Evolutionary conservation across 495 filamentous ascomycete species (phyloP).

Genomic region (Parathielavia appendiculata): DNA sequence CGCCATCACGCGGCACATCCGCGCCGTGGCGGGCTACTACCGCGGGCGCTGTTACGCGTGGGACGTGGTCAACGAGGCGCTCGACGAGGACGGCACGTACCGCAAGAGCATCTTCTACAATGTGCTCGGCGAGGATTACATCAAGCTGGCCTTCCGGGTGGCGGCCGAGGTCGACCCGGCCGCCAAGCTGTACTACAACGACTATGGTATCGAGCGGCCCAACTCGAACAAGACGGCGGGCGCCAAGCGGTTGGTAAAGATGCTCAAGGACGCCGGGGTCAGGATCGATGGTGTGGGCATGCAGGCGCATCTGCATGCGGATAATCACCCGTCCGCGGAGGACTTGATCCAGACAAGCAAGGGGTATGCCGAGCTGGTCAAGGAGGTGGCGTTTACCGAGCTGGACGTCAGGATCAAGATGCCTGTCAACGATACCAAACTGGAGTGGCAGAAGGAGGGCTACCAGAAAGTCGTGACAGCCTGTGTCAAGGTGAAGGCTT

Average conservation of each 20-base stretch:
- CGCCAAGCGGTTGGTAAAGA: conserved; percentile 49
- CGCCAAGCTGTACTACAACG: conserved; percentile 62
- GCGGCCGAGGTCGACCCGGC: conserved; percentile 47
- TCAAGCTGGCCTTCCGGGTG: conserved; percentile 50
- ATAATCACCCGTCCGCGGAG: conserved; percentile 43
- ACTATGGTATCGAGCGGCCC: conserved; percentile 59
- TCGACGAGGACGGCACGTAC: conserved; percentile 58
- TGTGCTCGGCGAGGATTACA: conserved; percentile 51
- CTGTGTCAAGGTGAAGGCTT: conserved; percentile 53
- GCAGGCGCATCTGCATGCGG: conserved; percentile 56
- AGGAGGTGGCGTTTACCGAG: conserved; percentile 58
- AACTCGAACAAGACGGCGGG: conserved; percentile 25
- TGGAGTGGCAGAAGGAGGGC: conserved; percentile 52
- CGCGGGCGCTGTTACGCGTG: conserved; percentile 47
- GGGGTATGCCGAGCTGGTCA: conserved; percentile 44
- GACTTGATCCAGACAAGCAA: conserved; percentile 44
- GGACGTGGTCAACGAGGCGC: conserved; percentile 66
- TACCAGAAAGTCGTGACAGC: conserved; percentile 52
- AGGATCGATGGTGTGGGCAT: conserved; percentile 61
- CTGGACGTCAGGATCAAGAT: conserved; percentile 53
- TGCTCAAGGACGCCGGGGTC: conserved; percentile 46
- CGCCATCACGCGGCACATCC: conserved; percentile 48
- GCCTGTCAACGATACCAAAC: conserved; percentile 43
- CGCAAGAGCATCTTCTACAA: conserved; percentile 50
- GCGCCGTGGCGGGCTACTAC: conserved; percentile 48